Base-by-base conservation (phyloP, 495 filamentous ascomycete genomes). In the Hyaloscypha finlandica region DNA sequence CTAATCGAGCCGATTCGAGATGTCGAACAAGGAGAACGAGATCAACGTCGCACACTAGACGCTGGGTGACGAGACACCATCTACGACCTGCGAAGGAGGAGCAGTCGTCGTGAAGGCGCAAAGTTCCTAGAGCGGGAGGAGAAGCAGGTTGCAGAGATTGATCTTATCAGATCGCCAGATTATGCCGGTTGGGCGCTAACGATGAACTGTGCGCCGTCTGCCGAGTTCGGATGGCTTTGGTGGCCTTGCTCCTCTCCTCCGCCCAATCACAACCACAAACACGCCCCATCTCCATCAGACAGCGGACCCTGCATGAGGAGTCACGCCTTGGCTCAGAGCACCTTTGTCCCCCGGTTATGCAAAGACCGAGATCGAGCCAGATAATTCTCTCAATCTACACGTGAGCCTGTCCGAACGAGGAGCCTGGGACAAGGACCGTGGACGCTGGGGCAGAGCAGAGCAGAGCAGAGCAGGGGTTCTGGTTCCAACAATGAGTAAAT, bases 401-500 rank as follows among this genome's bases (percentile, higher is more conserved):
- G 59, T 61, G 59, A 61, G 35, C 8, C 8, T 12, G 35, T 37
- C 11, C 42, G 42, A 14, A 39, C 22, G 33, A 11, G 31, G 12
- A 37, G 12, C 22, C 12, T 22, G 58, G 42, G 58, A 35, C 42
- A 6, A 60, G 19, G 11, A 37, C 30, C 32, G 22, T 59, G 30
- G 32, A 8, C 33, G n/a, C 57, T 33, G 57, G 12, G 22, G 35
- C 33, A 11, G 25, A 25, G 6, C n/a, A 42, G 9, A 29, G 32
- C 3, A 25, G 30, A 30, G 52, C 35, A 29, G 19, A 55, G 53
- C n/a, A 39, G 31, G 42, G 42, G 42, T 1, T 48, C 16, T 48
- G 0, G 2, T 12, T 48, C 2, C 42, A 52, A 32, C 31, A 25
- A 75, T 75, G 73, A 75, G 71, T 59, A 70, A 62, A 48, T 73